Evolutionary conservation across 2,329 filamentous ascomycete genomes (phyloP).

Genomic region (Sarocladium strictum): DNA sequence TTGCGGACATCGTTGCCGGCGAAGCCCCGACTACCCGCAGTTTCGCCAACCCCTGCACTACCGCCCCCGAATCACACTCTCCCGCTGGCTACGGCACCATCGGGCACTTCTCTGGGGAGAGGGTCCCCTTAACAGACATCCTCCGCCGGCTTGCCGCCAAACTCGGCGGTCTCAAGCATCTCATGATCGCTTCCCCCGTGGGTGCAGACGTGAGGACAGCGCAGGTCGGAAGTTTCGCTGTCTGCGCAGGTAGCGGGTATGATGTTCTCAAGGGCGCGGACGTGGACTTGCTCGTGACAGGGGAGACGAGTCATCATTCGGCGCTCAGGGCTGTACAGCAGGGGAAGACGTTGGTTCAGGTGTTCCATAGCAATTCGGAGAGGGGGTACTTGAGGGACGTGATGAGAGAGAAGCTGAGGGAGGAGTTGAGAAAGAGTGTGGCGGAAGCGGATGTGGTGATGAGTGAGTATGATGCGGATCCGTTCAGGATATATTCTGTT

Average conservation of each 20-base stretch:
- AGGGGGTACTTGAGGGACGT: conserved; percentile 70
- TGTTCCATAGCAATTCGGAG: conserved; percentile 94
- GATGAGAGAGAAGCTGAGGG: conserved; percentile 60
- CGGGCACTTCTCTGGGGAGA: conserved; percentile 30
- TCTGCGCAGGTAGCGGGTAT: conserved; percentile 85
- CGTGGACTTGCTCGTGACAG: conserved; percentile 82
- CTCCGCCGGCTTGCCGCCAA: conserved; percentile 54
- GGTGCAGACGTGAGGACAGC: conserved; percentile 29
- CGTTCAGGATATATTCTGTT: conserved; percentile 69
- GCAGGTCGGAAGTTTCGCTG: conserved; percentile 64
- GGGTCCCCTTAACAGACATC: conserved; percentile 35
- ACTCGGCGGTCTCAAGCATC: conserved; percentile 57
- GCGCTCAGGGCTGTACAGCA: conserved; percentile 80
- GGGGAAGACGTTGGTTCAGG: conserved; percentile 73
- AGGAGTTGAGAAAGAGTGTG: conserved; percentile 45
- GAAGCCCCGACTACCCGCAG: conserved; percentile 30
- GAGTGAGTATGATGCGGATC: conserved; percentile 78
- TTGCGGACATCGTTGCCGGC: conserved; percentile 76
- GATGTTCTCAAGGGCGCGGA: conserved; percentile 63
- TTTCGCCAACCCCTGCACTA: conserved; percentile 39
- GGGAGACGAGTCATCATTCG: conserved; percentile 90
- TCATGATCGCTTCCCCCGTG: conserved; percentile 48
- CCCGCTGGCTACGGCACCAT: conserved; percentile 48
- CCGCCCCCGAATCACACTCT: conserved; percentile 36
- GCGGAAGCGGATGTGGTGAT: conserved; percentile 58